phyloP scores from a whole-genome alignment of 257 asterid genomes.

The Gardenia jasminoides region DNA sequence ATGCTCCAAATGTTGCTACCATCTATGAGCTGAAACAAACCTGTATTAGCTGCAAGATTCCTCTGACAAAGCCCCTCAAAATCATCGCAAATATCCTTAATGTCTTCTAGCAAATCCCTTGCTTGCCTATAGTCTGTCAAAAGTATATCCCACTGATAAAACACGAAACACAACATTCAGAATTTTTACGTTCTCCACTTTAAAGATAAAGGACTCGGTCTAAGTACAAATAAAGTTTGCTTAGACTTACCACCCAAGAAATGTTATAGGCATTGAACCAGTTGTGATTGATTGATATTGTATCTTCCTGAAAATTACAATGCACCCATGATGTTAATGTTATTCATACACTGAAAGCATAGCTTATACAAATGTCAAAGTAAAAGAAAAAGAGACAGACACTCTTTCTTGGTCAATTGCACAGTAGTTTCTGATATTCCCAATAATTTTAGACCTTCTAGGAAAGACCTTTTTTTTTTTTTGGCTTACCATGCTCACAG shows the following conservation, averaged over 20 bases:
- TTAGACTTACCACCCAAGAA: constrained; percentile 74
- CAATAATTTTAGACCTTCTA: not conserved
- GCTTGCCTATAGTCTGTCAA: constrained; percentile 86
- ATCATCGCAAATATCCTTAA: constrained; percentile 80
- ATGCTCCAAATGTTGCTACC: not conserved
- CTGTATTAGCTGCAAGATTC: constrained; percentile 95
- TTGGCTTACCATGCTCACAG: not conserved
- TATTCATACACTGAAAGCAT: not conserved
- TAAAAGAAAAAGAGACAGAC: not conserved
- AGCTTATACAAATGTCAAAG: not conserved
- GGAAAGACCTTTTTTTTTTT: not conserved
- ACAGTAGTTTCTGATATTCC: not conserved
- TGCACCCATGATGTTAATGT: constrained; percentile 15
- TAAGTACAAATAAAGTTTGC: not conserved
- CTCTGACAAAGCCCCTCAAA: constrained; percentile 93
- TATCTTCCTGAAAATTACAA: constrained; percentile 71
- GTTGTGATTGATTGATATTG: constrained; percentile 92
- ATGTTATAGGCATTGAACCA: constrained; percentile 86
- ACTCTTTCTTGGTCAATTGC: not conserved
- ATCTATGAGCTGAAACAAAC: constrained; percentile 24
- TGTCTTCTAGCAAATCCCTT: constrained; percentile 73
- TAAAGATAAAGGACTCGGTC: not conserved
- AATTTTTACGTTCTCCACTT: not conserved
- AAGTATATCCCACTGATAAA: constrained; percentile 90
- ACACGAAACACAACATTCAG: not conserved